These are phyloP conservation scores for Oidiodendron maius DNA, from an alignment of 495 filamentous ascomycete species.

Conservation along the genomic window DNA sequence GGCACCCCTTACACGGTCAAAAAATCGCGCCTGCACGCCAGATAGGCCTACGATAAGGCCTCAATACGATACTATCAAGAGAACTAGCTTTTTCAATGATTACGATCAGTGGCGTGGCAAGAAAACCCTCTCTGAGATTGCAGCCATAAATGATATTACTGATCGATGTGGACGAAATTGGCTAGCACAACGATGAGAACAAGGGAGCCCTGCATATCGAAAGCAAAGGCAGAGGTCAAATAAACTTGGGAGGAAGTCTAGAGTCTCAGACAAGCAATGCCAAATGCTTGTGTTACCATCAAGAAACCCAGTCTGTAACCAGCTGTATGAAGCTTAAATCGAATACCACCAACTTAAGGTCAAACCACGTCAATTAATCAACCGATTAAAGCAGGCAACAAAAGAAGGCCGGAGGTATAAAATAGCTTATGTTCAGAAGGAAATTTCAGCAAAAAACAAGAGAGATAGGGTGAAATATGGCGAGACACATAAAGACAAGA, in stretches of 20 bases:
- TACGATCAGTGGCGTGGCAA: neutral
- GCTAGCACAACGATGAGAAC: neutral
- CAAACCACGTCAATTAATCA: neutral
- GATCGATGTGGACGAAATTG: neutral
- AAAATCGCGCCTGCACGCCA: neutral
- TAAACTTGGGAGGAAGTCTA: neutral
- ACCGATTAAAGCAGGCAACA: neutral
- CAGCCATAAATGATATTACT: too few species aligned
- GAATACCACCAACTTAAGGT: neutral
- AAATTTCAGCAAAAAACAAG: neutral
- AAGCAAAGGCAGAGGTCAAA: neutral
- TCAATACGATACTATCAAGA: neutral
- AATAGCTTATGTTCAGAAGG: neutral
- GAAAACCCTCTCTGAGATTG: too few species aligned
- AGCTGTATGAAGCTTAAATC: too few species aligned
- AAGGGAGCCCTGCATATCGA: neutral
- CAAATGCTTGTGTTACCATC: neutral
- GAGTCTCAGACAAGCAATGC: neutral
- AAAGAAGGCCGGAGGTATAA: neutral
- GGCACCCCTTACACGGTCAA: neutral
- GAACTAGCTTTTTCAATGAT: too few species aligned
- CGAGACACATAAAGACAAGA: neutral
- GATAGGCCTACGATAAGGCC: neutral
- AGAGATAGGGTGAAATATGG: neutral
- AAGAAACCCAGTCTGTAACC: neutral